These are phyloP conservation scores for Zhuliangozyma blackwelliae DNA, from an alignment of 1,139 yeast species.

Conservation along the genomic window DNA sequence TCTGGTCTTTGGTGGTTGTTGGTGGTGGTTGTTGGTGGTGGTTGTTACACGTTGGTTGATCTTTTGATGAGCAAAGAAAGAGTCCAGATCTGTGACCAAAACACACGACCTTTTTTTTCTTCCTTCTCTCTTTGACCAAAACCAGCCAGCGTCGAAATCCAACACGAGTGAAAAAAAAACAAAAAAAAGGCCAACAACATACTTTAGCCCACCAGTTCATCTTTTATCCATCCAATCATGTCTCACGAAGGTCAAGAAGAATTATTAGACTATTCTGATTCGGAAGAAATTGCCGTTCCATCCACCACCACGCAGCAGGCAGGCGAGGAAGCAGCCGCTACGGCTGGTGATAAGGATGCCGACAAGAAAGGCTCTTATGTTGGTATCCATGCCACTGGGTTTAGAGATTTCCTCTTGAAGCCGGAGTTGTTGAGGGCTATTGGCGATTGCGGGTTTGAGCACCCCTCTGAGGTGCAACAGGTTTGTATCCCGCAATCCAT, in stretches of 20 bases:
- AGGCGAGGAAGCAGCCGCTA: constrained; percentile 36
- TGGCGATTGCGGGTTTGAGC: constrained; percentile 99
- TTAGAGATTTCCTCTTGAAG: constrained; percentile 93
- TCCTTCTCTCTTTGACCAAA: constrained; percentile 1
- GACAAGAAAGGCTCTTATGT: constrained; percentile 97
- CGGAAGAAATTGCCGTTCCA: constrained; percentile 88
- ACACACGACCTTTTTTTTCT: constrained; percentile 1
- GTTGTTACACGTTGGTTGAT: no score
- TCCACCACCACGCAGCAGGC: constrained; percentile 49
- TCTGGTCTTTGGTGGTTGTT: no score
- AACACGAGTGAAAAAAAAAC: constrained; percentile 1
- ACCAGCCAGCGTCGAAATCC: neutral
- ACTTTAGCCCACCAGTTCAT: no score
- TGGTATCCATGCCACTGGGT: constrained; percentile 97
- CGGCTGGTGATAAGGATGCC: constrained; percentile 39
- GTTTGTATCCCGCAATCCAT: constrained; percentile 98
- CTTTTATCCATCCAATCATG: constrained; percentile 26
- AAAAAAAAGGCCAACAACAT: neutral
- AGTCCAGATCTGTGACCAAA: neutral
- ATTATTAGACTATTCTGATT: constrained; percentile 95
- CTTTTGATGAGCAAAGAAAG: no score
- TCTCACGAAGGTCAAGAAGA: constrained; percentile 99
- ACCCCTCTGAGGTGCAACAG: constrained; percentile 99
- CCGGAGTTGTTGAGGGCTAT: constrained; percentile 97
- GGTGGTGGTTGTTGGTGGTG: no score